Evolutionary conservation across 768 basidiomycete genomes (phyloP), one percentile per base, ranked within the genome.

Genomic region (Termitomyces bulborhizus): DNA sequence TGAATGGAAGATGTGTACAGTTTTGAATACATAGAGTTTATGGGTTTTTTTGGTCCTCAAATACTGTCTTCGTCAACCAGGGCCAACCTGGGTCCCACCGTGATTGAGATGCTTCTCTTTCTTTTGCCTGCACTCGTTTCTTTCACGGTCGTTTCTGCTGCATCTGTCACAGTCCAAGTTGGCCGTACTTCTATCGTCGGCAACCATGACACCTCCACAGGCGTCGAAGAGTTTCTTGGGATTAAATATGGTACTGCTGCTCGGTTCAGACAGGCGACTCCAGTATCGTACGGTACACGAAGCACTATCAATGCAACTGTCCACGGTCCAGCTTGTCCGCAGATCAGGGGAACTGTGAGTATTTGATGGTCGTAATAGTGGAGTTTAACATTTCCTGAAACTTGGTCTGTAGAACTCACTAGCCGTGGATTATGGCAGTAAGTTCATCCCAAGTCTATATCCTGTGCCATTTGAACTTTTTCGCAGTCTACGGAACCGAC

Each of bases 171-270:
- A n/a, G 60, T 60, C 29, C 48, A 55, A 39, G 27, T 61, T 24
- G 32, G 52, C 29, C 47, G 44, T 11, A 47, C 56, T 11, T 52
- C 57, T n/a, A 26, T 63, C n/a, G 18, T 55, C 6, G 62, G 62
- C 16, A 54, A 57, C 32, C 59, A 63, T 47, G 54, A 61, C 51
- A 16, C 42, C 18, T 57, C 60, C 13, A 52, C 62, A 34, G 60
- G 62, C 8, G 62, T 61, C 12, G 62, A 63, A n/a, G 56, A 51
- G 40, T 63, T 61, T 32, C 53, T 56, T 4, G 62, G 62, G n/a
- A 32, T 63, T 8, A 58, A 61, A 41, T 61, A 63, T 50, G 62
- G 60, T 18, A 54, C 57, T 16, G 41, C 62, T 21, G 3, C 52
- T 32, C 58, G 62, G 24, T 63, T 63, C 46, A 49, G 36, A n/a